These are phyloP conservation scores for Tricholoma terreum DNA, from an alignment of 768 basidiomycete genomes.

Conservation along the genomic window DNA sequence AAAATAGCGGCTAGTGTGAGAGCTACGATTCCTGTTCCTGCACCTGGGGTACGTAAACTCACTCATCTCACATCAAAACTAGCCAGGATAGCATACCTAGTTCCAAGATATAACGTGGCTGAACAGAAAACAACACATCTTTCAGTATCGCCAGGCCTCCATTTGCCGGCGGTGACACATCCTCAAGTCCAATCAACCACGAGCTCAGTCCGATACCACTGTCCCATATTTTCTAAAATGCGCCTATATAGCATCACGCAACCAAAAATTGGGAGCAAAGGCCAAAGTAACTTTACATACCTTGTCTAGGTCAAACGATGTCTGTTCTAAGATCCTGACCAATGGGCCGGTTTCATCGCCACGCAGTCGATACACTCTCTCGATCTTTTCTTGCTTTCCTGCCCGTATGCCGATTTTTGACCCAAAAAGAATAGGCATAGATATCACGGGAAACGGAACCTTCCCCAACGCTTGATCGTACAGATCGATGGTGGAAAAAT, in stretches of 20 bases:
- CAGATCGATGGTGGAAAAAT: slow-evolving; percentile 39
- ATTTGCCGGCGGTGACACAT: slow-evolving; percentile 12
- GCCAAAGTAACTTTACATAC: slow-evolving; percentile 36
- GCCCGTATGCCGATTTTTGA: slow-evolving; percentile 24
- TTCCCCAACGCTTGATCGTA: slow-evolving; percentile 39
- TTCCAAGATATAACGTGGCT: slow-evolving; percentile 54
- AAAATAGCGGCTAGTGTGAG: slow-evolving; percentile 60
- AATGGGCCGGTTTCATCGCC: slow-evolving; percentile 13
- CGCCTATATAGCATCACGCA: slow-evolving; percentile 26
- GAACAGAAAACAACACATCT: slow-evolving; percentile 37
- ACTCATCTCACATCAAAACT: not conserved
- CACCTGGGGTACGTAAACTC: slow-evolving; percentile 45
- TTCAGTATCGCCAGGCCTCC: slow-evolving; percentile 19
- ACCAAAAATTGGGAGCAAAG: not conserved
- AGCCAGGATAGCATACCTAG: slow-evolving; percentile 46
- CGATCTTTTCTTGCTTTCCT: slow-evolving; percentile 68
- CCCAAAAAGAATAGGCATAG: slow-evolving; percentile 58
- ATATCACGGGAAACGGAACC: slow-evolving; percentile 58
- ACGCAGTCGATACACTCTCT: slow-evolving; percentile 48
- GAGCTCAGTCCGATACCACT: slow-evolving; percentile 84
- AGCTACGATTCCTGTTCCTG: slow-evolving; percentile 83
- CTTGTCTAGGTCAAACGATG: slow-evolving; percentile 92
- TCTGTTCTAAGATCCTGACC: slow-evolving; percentile 70
- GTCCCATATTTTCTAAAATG: slow-evolving; percentile 90
- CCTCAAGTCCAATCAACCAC: slow-evolving; percentile 54